These are phyloP conservation scores for Xylaria sp. DNA, from an alignment of 2,329 filamentous ascomycete species.

Conservation along the genomic window DNA sequence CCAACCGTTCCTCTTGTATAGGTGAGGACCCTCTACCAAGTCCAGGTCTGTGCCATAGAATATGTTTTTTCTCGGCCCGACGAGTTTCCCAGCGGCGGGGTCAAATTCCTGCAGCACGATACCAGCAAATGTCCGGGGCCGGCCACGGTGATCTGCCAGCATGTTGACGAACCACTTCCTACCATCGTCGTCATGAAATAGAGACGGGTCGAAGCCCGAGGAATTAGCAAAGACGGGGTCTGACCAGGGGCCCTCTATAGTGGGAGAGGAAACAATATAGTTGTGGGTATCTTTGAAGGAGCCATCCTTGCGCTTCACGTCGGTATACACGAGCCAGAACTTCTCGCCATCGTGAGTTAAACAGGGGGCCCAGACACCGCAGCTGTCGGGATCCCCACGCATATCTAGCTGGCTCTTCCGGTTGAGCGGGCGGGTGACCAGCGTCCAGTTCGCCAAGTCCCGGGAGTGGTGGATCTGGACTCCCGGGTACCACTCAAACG, in stretches of 20 bases:
- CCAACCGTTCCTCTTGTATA: constrained; percentile 67
- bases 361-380: constrained; percentile 73
- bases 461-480: constrained; percentile 65
- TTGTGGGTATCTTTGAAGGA: constrained; percentile 73
- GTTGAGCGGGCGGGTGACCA: constrained; percentile 58
- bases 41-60: constrained; percentile 65
- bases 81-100: constrained; percentile 57
- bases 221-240: constrained; percentile 69
- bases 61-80: constrained; percentile 65
- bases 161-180: constrained; percentile 68
- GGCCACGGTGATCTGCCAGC: constrained; percentile 64
- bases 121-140: constrained; percentile 62
- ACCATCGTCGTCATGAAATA: constrained; percentile 68
- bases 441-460: constrained; percentile 64
- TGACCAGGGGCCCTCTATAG: constrained; percentile 69
- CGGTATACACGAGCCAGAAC: constrained; percentile 73
- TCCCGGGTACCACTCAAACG: constrained; percentile 66
- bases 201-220: constrained; percentile 70
- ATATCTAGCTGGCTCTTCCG: constrained; percentile 65
- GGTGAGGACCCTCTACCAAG: constrained; percentile 66
- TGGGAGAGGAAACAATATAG: constrained; percentile 66
- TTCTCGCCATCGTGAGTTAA: constrained; percentile 68
- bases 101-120: constrained; percentile 70
- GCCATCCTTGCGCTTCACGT: constrained; percentile 74
- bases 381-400: constrained; percentile 68